phyloP scores from a whole-genome alignment of 352 stramenopile species.

The Phytophthora foliorum region DNA sequence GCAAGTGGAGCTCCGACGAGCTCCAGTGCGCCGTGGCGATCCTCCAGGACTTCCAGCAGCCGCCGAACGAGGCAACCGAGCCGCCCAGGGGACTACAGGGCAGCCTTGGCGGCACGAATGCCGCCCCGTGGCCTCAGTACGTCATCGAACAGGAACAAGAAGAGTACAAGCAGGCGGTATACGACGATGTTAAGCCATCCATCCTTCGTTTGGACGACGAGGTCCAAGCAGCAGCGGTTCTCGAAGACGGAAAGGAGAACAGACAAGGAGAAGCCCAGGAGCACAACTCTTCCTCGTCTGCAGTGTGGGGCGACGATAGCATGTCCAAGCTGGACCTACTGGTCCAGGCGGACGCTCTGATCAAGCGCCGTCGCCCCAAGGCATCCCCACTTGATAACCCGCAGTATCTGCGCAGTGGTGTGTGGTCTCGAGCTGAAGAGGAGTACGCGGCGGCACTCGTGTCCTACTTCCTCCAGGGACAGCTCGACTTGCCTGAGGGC shows the following conservation, averaged over 20 bases:
- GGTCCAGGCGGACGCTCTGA: conserved; percentile 75
- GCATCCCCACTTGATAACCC: conserved; percentile 25
- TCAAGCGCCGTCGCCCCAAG: conserved; percentile 41
- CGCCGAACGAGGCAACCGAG: too few species aligned
- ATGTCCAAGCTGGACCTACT: conserved; percentile 70
- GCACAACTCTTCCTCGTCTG: conserved; percentile 7
- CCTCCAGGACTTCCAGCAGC: conserved; percentile 15
- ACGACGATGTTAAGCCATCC: background rate
- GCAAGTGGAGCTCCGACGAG: conserved; percentile 10
- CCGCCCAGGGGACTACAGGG: background rate
- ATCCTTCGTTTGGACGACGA: conserved; percentile 9
- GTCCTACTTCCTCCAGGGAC: conserved; percentile 69
- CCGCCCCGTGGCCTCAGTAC: background rate
- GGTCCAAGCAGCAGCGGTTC: conserved; percentile 8
- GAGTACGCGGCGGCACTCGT: conserved; percentile 74
- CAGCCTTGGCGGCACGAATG: background rate
- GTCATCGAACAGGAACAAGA: background rate
- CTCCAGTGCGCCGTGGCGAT: conserved; percentile 19
- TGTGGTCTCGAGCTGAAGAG: conserved; percentile 74
- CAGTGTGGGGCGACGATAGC: conserved; percentile 36
- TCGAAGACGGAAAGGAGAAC: conserved; percentile 15
- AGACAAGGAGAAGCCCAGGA: conserved; percentile 5
- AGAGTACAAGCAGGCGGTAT: background rate
- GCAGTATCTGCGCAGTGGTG: conserved; percentile 58
- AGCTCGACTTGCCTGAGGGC: conserved; percentile 59